These are phyloP conservation scores for Ogataea haglerorum DNA, from an alignment of 805 yeast species.

Conservation along the genomic window DNA sequence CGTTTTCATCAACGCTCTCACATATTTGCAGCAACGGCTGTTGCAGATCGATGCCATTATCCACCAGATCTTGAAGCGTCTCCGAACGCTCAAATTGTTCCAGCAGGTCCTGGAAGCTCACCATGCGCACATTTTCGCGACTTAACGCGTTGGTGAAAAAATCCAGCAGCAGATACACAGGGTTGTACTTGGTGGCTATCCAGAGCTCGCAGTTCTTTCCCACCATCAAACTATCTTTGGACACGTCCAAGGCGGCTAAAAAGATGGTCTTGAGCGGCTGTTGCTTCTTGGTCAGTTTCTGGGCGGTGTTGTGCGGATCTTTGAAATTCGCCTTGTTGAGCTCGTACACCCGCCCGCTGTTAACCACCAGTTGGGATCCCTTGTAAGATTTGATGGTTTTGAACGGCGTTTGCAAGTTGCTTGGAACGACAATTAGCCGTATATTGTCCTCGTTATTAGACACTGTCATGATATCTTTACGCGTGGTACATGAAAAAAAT, in stretches of 20 bases:
- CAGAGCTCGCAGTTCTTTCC: constrained; percentile 39
- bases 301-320: constrained; percentile 31
- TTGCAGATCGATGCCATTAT: constrained; percentile 27
- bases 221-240: constrained; percentile 35
- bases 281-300: constrained; percentile 29
- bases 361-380: constrained; percentile 16
- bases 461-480: not conserved
- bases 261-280: constrained; percentile 42
- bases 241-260: constrained; percentile 22
- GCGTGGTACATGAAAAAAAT: not conserved
- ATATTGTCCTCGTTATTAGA: not conserved
- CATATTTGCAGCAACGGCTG: constrained; percentile 33
- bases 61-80: constrained; percentile 18
- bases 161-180: constrained; percentile 38
- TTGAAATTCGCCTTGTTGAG: constrained; percentile 37
- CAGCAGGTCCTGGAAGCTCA: constrained; percentile 43
- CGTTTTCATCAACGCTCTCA: constrained; percentile 42
- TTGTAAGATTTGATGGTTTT: constrained; percentile 2
- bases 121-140: constrained; percentile 30
- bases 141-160: constrained; percentile 31
- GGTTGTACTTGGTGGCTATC: constrained; percentile 40
- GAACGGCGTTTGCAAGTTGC: not conserved
- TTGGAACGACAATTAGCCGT: constrained; percentile 17
- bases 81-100: constrained; percentile 30
- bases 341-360: constrained; percentile 34